A percentile compares a stretch with the other conserved stretches of the same genome.
phyloP scores from a whole-genome alignment of 2,329 filamentous ascomycete genomes.

The Trichoderma sp. region DNA sequence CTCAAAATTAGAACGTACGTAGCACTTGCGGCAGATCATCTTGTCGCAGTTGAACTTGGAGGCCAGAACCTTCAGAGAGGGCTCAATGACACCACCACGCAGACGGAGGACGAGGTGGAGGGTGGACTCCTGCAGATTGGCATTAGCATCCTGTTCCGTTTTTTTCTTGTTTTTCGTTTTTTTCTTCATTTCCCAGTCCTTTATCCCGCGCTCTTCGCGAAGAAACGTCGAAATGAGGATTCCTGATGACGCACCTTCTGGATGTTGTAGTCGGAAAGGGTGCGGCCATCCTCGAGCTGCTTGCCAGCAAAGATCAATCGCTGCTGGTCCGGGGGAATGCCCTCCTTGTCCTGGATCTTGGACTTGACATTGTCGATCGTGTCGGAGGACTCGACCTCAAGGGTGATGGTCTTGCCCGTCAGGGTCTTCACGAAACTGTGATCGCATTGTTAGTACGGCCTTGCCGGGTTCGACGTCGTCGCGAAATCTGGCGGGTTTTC shows the following conservation, averaged over 20 bases:
- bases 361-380: constrained; percentile 99
- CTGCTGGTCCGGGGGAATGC: constrained; percentile 97
- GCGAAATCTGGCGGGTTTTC: constrained; percentile 15
- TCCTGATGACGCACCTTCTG: constrained; percentile 72
- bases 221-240: not conserved
- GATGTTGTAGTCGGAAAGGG: constrained; percentile 98
- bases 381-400: constrained; percentile 98
- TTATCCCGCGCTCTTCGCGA: not conserved
- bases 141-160: constrained; percentile 32
- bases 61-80: constrained; percentile 95
- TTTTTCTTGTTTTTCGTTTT: not conserved
- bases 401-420: constrained; percentile 99
- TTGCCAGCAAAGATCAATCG: constrained; percentile 98
- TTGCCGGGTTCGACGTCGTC: constrained; percentile 27
- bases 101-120: constrained; percentile 98
- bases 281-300: constrained; percentile 98
- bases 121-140: constrained; percentile 74
- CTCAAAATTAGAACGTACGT: constrained; percentile 60
- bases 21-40: constrained; percentile 99
- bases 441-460: constrained; percentile 31
- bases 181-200: not conserved
- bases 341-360: constrained; percentile 99
- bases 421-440: constrained; percentile 99
- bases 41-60: constrained; percentile 99
- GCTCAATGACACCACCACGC: constrained; percentile 98